Conservation (phyloP, 345 rosid genomes). For the Gynandropsis gynandra region DNA sequence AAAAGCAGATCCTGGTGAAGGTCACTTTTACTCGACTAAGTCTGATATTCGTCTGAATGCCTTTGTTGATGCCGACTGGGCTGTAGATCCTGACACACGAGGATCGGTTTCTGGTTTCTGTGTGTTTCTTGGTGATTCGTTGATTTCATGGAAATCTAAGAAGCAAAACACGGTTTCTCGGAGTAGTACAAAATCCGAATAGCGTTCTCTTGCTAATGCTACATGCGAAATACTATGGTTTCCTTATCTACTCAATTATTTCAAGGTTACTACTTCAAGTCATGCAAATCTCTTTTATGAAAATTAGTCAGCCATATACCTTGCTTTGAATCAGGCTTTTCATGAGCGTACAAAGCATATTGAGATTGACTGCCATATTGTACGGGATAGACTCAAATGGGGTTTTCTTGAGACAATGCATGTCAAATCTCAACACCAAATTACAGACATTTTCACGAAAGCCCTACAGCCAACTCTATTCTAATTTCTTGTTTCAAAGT, state of each 20-base stretch:
- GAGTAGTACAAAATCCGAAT: too few species aligned
- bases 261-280: not conserved
- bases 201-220: too few species aligned
- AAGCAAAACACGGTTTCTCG: too few species aligned
- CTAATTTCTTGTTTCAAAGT: too few species aligned
- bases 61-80: not conserved
- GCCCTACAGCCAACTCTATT: too few species aligned
- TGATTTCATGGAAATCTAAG: too few species aligned
- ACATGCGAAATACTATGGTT: too few species aligned
- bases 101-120: not conserved
- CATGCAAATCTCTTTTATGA: not conserved
- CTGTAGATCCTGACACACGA: not conserved
- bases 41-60: not conserved
- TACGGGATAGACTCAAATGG: not conserved
- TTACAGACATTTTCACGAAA: too few species aligned
- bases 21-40: not conserved
- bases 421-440: too few species aligned
- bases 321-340: too few species aligned
- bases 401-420: not conserved
- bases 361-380: not conserved
- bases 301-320: not conserved
- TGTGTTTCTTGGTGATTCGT: too few species aligned
- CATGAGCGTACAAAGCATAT: not conserved
- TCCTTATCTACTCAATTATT: not conserved
- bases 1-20: not conserved